Evolutionary conservation across 441 rosid species (phyloP), one percentile per base, ranked within the genome.

Genomic region (Populus hybrid): DNA sequence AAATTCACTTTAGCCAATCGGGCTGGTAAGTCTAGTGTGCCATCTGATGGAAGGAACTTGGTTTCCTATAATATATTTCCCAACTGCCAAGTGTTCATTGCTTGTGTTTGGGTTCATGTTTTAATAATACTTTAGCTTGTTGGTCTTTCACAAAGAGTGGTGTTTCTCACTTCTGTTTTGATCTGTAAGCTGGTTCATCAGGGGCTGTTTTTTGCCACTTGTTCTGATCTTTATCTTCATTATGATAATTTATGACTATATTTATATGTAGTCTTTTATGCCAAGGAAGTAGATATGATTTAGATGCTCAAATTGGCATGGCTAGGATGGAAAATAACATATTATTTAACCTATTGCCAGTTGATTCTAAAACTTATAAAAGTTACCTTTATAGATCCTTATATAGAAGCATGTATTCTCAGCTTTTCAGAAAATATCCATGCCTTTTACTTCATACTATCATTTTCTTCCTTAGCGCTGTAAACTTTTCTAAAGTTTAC

Each of bases 1-100:
- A 87, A 81, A 78, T 65, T 73, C 46, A 34, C 83, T 36, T 83
- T 79, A 81, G 80, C 80, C 65, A 80, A 78, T 86, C 91, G 79
- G 82, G 71, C 79, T 18, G 87, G 92, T 90, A 82, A 70, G 77
- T 71, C 69, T 73, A 24, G 69, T 53, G 64, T 36, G 28, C 26
- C 0, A 61, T 40, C 26, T 57, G 50, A 18, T 66, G 70, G 16
- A 18, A 50, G 72, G 40, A 72, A 46, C 67, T 32, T 36, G 26
- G 35, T 34, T 57, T 73, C 34, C 36, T n/a, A 6, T 36, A 9
- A 46, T 38, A 34, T 64, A 65, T 5, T 66, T 66, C 70, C n/a
- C 19, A 6, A 3, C 73, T 66, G 77, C 77, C 64, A 57, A 72
- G 23, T 67, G 28, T 28, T 63, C 18, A 23, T 68, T 80, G 7